phyloP scores from a whole-genome alignment of 140 eudicot species.

The Flaveria floridana region DNA sequence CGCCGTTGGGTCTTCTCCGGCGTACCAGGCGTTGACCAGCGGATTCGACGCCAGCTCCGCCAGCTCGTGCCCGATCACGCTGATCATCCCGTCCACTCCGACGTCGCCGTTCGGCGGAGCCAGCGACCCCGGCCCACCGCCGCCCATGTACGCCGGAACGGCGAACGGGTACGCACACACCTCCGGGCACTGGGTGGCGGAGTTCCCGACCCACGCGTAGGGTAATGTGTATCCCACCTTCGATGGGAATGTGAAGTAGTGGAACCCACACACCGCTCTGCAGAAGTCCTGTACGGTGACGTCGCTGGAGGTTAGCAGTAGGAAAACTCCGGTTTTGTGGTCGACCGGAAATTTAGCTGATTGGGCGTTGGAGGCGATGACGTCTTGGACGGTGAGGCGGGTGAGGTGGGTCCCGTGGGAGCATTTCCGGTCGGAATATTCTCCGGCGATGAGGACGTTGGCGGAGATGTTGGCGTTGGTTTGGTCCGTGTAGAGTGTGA shows the following conservation, averaged over 20 bases:
- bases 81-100: conserved; percentile 76
- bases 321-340: conserved; percentile 61
- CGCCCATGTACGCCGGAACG: conserved; percentile 61
- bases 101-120: conserved; percentile 57
- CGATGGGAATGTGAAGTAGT: conserved; percentile 77
- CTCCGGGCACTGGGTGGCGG: conserved; percentile 72
- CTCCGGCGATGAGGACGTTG: conserved; percentile 53
- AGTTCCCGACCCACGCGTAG: conserved; percentile 84
- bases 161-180: conserved; percentile 87
- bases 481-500: conserved; percentile 72
- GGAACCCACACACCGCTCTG: conserved; percentile 79
- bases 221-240: conserved; percentile 73
- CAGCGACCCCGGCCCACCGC: conserved; percentile 50
- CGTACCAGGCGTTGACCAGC: conserved; percentile 77
- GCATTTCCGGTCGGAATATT: conserved; percentile 50
- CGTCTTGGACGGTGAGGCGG: conserved; percentile 60
- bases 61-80: conserved; percentile 71
- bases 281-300: conserved; percentile 69
- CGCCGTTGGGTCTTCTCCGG: conserved; percentile 76
- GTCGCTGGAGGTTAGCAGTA: conserved; percentile 54
- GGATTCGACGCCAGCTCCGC: conserved; percentile 80
- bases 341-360: conserved; percentile 56
- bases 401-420: conserved; percentile 64
- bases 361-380: conserved; percentile 47
- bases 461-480: conserved; percentile 70